Evolutionary conservation across 306 rosid genomes (phyloP).

Genomic region (Rubus parviflorus): DNA sequence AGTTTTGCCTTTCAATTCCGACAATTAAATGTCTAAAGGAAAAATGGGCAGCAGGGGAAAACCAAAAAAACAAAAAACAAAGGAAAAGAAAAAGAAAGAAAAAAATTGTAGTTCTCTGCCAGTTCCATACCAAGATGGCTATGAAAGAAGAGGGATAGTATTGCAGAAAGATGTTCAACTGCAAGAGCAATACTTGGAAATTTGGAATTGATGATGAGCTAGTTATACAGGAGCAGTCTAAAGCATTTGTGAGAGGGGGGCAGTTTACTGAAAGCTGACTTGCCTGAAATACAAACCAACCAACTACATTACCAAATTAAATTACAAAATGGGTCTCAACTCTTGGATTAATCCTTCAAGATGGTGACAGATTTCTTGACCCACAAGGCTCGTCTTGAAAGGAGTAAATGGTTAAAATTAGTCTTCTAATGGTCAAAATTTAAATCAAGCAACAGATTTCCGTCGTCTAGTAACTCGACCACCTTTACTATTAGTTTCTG

Average conservation of each 20-base stretch:
- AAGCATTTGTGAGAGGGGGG: background rate
- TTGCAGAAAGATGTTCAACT: too few species aligned
- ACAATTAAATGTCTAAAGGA: too few species aligned
- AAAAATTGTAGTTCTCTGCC: background rate
- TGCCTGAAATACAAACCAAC: constrained; percentile 24
- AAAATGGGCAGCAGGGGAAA: too few species aligned
- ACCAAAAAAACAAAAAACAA: too few species aligned
- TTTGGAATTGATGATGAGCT: background rate
- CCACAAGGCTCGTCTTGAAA: constrained; percentile 29
- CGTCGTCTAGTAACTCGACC: constrained; percentile 48
- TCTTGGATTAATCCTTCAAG: constrained; percentile 18
- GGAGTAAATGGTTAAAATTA: constrained; percentile 28
- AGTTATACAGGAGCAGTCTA: background rate
- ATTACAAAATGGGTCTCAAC: constrained; percentile 24
- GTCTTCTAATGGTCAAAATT: constrained; percentile 29
- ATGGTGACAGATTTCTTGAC: constrained; percentile 18
- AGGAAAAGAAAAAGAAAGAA: too few species aligned
- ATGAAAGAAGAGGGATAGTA: background rate
- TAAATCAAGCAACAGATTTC: constrained; percentile 38
- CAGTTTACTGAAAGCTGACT: constrained; percentile 6
- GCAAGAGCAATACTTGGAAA: background rate
- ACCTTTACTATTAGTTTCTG: constrained; percentile 28
- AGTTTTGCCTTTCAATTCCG: too few species aligned
- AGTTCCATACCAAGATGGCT: background rate
- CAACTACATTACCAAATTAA: constrained; percentile 14